These are phyloP conservation scores for Dendrothele bispora DNA, from an alignment of 768 basidiomycete species.

Conservation along the genomic window DNA sequence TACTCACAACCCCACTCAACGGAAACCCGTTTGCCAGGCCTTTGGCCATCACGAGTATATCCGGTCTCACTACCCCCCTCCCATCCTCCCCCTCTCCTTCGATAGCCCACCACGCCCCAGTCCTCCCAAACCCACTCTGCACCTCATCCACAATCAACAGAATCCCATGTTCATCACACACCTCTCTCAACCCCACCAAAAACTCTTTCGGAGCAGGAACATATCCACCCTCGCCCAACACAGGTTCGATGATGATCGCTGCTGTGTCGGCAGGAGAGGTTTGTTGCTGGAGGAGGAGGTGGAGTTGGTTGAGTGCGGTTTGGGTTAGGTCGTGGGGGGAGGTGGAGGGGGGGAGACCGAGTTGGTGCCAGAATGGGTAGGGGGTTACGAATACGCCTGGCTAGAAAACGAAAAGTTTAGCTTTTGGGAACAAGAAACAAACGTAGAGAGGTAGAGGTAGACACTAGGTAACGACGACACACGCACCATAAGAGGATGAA, in stretches of 20 bases:
- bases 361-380: constrained; percentile 94
- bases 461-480: constrained; percentile 6
- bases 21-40: constrained; percentile 94
- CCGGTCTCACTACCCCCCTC: constrained; percentile 87
- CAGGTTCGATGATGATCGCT: constrained; percentile 91
- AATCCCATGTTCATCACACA: constrained; percentile 89
- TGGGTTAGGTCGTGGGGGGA: constrained; percentile 56
- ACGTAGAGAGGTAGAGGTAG: not conserved
- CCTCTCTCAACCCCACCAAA: constrained; percentile 71
- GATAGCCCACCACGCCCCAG: constrained; percentile 78
- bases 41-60: constrained; percentile 84
- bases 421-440: no score
- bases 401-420: constrained; percentile 35
- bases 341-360: constrained; percentile 56
- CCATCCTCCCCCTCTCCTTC: constrained; percentile 81
- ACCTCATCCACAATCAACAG: constrained; percentile 86
- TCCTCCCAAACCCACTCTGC: constrained; percentile 88
- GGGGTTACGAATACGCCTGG: constrained; percentile 81
- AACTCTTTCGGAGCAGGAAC: constrained; percentile 83
- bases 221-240: constrained; percentile 95
- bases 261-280: constrained; percentile 84
- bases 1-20: constrained; percentile 79
- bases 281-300: constrained; percentile 76
- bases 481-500: constrained; percentile 80
- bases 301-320: constrained; percentile 76